Base-by-base conservation (phyloP, 495 filamentous ascomycete genomes). In the Durotheca rogersii region DNA sequence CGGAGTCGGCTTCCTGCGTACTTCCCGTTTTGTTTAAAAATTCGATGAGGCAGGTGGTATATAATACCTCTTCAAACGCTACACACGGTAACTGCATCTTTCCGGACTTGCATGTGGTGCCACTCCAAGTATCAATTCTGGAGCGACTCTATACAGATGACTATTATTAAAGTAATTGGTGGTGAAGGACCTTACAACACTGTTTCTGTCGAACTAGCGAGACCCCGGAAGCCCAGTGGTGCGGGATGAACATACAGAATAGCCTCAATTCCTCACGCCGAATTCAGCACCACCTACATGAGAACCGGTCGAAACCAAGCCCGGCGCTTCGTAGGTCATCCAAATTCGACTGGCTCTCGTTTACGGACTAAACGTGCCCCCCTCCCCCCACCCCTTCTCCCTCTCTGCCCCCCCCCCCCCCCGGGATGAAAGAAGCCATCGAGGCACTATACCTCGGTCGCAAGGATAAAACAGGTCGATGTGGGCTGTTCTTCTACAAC, bases 201-300 rank as follows among this genome's bases (percentile, higher is more conserved):
- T n/a, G n/a, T n/a, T n/a, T n/a, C n/a, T n/a, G 18, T 31, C 35
- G 53, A 49, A 39, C 23, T 40, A 40, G 4, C 36, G 17, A 36
- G 56, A 50, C 56, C 56, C 56, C 54, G 56, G 50, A 59, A 45
- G 51, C 51, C 56, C 56, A 41, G 46, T 27, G 20, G 56, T 37
- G 56, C 51, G 56, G 56, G 56, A 53, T 45, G 50, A 47, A 20
- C 7, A 19, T 53, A 27, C 45, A 51, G 43, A 54, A 59, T 59
- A 54, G 50, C 50, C 56, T 59, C 56, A 54, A 59, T 59, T 47
- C 34, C 45, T 51, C 50, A 41, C 16, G 20, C 50, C 41, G 47
- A 36, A 48, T 44, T 48, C 25, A 12, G 23, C 30, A 51, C 32
- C 17, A 29, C 15, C 23, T 54, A 27, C 23, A 4, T 27, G 9